These are phyloP conservation scores for Aspergillus luchuensis DNA, from an alignment of 2,329 filamentous ascomycete genomes.

Conservation along the genomic window DNA sequence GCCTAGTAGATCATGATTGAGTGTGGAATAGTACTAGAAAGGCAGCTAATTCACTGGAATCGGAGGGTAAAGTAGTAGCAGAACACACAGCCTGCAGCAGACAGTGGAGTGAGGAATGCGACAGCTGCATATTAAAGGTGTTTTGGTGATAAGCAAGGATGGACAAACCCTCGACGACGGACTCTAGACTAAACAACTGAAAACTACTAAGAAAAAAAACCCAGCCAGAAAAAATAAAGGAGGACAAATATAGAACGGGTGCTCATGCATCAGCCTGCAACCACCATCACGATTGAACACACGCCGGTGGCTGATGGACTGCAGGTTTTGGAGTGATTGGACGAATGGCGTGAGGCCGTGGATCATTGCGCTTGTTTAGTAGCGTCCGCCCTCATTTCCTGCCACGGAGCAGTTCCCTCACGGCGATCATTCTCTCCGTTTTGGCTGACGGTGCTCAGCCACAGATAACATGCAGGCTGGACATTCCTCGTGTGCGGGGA, in stretches of 20 bases:
- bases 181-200: background rate
- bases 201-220: background rate
- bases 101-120: too few species aligned
- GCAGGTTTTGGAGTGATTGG: background rate
- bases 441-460: background rate
- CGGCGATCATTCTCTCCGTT: background rate
- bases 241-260: constrained; percentile 2
- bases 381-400: background rate
- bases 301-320: constrained; percentile 1
- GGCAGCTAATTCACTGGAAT: too few species aligned
- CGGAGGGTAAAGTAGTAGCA: too few species aligned
- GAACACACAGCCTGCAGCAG: too few species aligned
- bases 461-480: background rate
- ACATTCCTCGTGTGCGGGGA: background rate
- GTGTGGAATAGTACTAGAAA: too few species aligned
- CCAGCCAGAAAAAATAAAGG: background rate
- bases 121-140: background rate
- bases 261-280: background rate
- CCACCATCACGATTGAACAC: background rate
- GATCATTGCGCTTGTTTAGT: background rate
- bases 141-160: background rate
- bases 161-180: background rate
- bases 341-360: background rate
- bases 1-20: background rate
- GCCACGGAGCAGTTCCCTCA: background rate